These are phyloP conservation scores for Trichoderma sp. DNA, from an alignment of 2,329 filamentous ascomycete species.

Conservation along the genomic window DNA sequence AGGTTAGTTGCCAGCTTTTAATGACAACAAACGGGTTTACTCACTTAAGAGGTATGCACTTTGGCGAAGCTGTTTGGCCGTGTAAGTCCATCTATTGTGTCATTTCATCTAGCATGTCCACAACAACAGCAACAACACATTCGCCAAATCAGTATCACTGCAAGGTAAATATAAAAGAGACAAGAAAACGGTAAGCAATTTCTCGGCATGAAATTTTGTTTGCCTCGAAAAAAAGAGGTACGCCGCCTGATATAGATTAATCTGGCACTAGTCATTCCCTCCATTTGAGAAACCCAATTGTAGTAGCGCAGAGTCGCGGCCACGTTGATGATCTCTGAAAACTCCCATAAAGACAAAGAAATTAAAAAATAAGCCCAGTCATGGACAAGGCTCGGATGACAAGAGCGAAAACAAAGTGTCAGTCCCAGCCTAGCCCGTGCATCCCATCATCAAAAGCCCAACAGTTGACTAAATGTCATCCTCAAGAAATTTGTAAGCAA, in stretches of 20 bases:
- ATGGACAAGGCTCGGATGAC: constrained; percentile 6
- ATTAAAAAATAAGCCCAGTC: background rate
- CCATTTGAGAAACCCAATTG: constrained; percentile 24
- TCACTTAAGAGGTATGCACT: background rate
- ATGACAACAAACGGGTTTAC: background rate
- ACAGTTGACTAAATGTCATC: constrained; percentile 68
- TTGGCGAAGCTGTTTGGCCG: background rate
- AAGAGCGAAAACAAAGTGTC: constrained; percentile 13
- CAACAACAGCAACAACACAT: background rate
- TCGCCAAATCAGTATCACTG: background rate
- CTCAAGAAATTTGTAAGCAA: constrained; percentile 96
- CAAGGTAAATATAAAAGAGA: background rate
- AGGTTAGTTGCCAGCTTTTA: background rate
- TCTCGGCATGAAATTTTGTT: background rate
- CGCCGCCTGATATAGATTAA: constrained; percentile 17
- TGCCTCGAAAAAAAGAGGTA: background rate
- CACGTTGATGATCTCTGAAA: constrained; percentile 22
- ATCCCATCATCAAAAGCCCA: constrained; percentile 11
- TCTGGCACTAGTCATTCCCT: constrained; percentile 21
- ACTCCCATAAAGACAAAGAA: constrained; percentile 16
- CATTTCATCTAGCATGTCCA: background rate
- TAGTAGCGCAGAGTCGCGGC: constrained; percentile 19
- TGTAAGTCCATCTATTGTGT: background rate
- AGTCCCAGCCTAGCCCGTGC: constrained; percentile 8
- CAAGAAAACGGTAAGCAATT: background rate